Conservation (phyloP, 2,329 filamentous ascomycete genomes). For the Lachnellula hyalina region DNA sequence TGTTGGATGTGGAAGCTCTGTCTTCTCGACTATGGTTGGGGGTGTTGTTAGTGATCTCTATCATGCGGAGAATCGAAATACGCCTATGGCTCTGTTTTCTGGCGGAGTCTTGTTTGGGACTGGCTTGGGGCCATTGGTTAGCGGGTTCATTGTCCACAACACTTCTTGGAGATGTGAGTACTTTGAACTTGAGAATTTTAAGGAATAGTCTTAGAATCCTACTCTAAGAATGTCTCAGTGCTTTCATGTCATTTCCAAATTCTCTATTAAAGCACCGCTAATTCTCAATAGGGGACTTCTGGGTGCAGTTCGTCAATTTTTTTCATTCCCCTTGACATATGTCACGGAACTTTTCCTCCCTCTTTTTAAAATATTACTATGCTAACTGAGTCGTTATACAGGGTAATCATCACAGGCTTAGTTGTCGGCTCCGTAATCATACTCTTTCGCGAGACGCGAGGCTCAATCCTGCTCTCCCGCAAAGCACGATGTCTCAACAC, state of each 20-base stretch:
- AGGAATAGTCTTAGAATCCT: neutral
- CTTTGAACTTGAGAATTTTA: neutral
- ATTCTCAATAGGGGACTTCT: constrained; percentile 60
- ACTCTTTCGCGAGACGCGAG: constrained; percentile 78
- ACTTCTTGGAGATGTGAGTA: constrained; percentile 60
- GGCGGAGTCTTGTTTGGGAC: constrained; percentile 73
- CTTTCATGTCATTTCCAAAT: neutral
- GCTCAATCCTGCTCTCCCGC: constrained; percentile 69
- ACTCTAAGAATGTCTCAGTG: too few species aligned
- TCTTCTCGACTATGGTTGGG: constrained; percentile 86
- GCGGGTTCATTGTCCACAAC: constrained; percentile 62
- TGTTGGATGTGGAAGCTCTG: constrained; percentile 69
- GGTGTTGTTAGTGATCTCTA: constrained; percentile 87
- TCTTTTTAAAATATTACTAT: too few species aligned
- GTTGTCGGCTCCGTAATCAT: constrained; percentile 60
- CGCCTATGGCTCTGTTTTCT: constrained; percentile 86
- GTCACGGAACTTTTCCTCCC: too few species aligned
- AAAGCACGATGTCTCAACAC: constrained; percentile 70
- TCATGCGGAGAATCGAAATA: constrained; percentile 71
- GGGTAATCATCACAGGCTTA: constrained; percentile 58
- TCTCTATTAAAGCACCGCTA: neutral
- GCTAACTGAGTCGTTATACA: too few species aligned
- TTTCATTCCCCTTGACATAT: too few species aligned
- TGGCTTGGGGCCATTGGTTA: constrained; percentile 69
- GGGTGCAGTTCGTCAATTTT: constrained; percentile 52